Conservation (phyloP, 2,329 filamentous ascomycete genomes). For the Penicillium sp. region DNA sequence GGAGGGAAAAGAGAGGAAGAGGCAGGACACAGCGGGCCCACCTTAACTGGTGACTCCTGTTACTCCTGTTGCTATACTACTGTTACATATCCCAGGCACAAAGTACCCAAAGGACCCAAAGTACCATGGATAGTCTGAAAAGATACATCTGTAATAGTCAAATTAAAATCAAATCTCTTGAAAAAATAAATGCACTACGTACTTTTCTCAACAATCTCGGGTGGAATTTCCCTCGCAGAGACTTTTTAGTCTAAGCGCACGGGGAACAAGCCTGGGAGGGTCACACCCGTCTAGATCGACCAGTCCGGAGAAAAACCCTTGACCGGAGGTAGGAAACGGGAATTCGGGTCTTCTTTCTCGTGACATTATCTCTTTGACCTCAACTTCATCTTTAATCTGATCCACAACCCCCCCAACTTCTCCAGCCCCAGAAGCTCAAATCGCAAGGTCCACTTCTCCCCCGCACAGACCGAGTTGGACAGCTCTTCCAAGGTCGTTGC, state of each 20-base stretch:
- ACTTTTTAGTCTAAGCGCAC: slow-evolving; percentile 1
- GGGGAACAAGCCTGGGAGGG: background rate
- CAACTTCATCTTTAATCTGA: background rate
- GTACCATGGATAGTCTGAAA: background rate
- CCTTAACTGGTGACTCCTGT: background rate
- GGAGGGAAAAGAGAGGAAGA: background rate
- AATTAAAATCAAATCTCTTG: background rate
- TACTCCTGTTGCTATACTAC: background rate
- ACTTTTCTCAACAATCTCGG: slow-evolving; percentile 1
- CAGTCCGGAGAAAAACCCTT: slow-evolving; percentile 6
- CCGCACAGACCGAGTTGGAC: slow-evolving; percentile 27
- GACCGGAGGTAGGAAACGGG: slow-evolving; percentile 7
- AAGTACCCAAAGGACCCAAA: background rate
- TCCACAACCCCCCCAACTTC: background rate
- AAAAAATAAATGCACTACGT: background rate
- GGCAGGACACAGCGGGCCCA: background rate
- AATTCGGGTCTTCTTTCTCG: background rate
- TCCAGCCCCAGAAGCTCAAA: slow-evolving; percentile 1
- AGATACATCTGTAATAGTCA: background rate
- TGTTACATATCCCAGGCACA: background rate
- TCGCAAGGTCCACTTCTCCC: slow-evolving; percentile 14
- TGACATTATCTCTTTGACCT: background rate
- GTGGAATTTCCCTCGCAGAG: slow-evolving; percentile 6
- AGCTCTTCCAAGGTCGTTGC: slow-evolving; percentile 17
- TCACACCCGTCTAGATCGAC: slow-evolving; percentile 2